phyloP scores from a whole-genome alignment of 768 basidiomycete genomes.

The Lactifluus rugatus region DNA sequence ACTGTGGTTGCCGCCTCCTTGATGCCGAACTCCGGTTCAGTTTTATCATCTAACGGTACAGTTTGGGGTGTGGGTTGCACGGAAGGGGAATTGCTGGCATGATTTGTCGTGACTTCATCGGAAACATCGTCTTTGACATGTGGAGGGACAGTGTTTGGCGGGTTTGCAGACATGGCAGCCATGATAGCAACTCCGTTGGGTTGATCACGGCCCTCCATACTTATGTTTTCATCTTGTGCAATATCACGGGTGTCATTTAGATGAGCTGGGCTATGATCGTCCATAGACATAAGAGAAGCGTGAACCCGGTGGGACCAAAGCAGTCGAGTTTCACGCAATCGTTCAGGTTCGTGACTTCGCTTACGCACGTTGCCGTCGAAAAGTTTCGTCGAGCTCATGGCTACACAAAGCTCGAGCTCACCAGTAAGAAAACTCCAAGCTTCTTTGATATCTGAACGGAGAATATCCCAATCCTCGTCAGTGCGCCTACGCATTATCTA shows the following conservation, averaged over 20 bases:
- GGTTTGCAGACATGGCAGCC: background rate
- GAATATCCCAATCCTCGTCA: constrained; percentile 20
- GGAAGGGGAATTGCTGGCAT: background rate
- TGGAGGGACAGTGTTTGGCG: background rate
- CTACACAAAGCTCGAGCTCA: background rate
- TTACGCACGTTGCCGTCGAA: constrained; percentile 2
- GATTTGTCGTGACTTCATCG: background rate
- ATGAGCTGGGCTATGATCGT: background rate
- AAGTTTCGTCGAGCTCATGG: background rate
- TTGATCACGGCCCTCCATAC: background rate
- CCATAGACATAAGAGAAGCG: constrained; percentile 8
- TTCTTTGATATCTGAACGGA: background rate
- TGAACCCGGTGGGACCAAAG: background rate
- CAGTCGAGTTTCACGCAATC: background rate
- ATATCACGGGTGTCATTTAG: background rate
- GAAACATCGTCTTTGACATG: background rate
- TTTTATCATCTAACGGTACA: background rate
- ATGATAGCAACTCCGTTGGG: background rate
- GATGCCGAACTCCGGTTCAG: background rate
- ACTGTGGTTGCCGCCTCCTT: background rate
- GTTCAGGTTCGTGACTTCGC: background rate
- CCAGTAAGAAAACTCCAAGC: background rate
- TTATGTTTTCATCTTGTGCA: background rate
- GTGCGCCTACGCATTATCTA: background rate
- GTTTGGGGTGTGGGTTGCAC: background rate